Evolutionary conservation across 2,329 filamentous ascomycete species (phyloP).

Genomic region (Acrocalymma vagum): DNA sequence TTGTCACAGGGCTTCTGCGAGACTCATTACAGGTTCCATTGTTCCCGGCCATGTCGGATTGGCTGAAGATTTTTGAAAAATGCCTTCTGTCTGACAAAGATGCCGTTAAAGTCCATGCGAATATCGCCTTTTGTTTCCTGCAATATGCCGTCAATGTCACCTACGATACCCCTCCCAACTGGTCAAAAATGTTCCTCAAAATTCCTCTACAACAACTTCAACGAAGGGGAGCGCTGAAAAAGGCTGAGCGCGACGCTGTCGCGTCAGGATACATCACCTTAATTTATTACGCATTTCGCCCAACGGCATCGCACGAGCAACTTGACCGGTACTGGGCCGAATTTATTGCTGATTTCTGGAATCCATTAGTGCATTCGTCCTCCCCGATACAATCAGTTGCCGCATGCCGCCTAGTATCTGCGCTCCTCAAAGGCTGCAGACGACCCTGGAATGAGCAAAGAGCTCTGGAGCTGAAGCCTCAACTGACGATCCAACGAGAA

Average conservation of each 20-base stretch:
- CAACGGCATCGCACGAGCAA: slow-evolving; percentile 70
- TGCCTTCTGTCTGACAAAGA: slow-evolving; percentile 84
- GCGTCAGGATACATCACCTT: slow-evolving; percentile 75
- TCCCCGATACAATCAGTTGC: slow-evolving; percentile 31
- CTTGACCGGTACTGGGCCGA: slow-evolving; percentile 82
- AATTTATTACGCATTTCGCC: slow-evolving; percentile 65
- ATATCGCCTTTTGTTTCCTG: slow-evolving; percentile 85
- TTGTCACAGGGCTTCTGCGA: slow-evolving; percentile 79
- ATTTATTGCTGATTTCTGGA: slow-evolving; percentile 72
- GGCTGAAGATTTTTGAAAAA: slow-evolving; percentile 80
- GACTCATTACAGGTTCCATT: slow-evolving; percentile 63
- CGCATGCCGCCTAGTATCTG: slow-evolving; percentile 72
- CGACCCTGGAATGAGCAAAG: slow-evolving; percentile 79
- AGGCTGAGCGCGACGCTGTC: slow-evolving; percentile 67
- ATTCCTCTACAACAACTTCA: slow-evolving; percentile 38
- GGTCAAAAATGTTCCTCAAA: slow-evolving; percentile 38
- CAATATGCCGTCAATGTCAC: slow-evolving; percentile 77
- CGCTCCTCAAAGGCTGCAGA: slow-evolving; percentile 68
- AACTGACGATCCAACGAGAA: slow-evolving; percentile 60
- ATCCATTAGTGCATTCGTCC: slow-evolving; percentile 28
- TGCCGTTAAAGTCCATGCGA: slow-evolving; percentile 71
- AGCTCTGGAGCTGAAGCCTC: slow-evolving; percentile 65
- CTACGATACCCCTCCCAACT: slow-evolving; percentile 60
- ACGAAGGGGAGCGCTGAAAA: slow-evolving; percentile 68
- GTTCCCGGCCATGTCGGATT: slow-evolving; percentile 78